Conservation (phyloP, 202 grass and related monocot species). For the Musa balbisiana region DNA sequence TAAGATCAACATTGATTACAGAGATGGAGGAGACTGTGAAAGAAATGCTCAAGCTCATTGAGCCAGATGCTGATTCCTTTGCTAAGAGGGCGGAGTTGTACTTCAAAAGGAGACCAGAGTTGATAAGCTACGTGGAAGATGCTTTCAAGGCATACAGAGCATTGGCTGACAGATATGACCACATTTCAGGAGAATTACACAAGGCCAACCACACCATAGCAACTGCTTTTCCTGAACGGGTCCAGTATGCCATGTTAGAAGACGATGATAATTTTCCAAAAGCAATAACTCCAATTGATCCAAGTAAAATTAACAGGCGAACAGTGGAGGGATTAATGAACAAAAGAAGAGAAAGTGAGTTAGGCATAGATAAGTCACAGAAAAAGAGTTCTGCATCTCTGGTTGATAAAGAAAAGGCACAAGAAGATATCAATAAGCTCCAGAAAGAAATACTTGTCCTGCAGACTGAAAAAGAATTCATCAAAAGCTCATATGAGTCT, state of each 20-base stretch:
- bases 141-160: constrained; percentile 9
- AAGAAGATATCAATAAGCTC: constrained; percentile 12
- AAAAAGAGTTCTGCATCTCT: background rate
- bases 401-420: constrained; percentile 2
- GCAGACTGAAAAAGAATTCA: constrained; percentile 17
- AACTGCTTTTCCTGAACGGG: constrained; percentile 6
- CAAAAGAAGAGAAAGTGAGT: background rate
- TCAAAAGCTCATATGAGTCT: constrained; percentile 9
- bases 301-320: constrained; percentile 7
- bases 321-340: background rate
- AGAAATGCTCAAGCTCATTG: constrained; percentile 18
- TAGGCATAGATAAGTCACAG: background rate
- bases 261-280: constrained; percentile 6
- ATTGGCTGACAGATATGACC: constrained; percentile 16
- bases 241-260: constrained; percentile 16
- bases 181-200: constrained; percentile 17
- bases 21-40: constrained; percentile 13
- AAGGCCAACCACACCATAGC: constrained; percentile 19
- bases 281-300: constrained; percentile 14
- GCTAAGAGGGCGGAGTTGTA: constrained; percentile 11
- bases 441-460: constrained; percentile 9
- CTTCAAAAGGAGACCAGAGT: constrained; percentile 12
- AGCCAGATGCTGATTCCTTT: constrained; percentile 13
- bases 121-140: constrained; percentile 9
- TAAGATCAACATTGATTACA: background rate